A percentile compares a stretch with the other conserved stretches of the same genome.
phyloP scores from a whole-genome alignment of 1,284 basidiomycete genomes.

The Leccinum subrobustum region DNA sequence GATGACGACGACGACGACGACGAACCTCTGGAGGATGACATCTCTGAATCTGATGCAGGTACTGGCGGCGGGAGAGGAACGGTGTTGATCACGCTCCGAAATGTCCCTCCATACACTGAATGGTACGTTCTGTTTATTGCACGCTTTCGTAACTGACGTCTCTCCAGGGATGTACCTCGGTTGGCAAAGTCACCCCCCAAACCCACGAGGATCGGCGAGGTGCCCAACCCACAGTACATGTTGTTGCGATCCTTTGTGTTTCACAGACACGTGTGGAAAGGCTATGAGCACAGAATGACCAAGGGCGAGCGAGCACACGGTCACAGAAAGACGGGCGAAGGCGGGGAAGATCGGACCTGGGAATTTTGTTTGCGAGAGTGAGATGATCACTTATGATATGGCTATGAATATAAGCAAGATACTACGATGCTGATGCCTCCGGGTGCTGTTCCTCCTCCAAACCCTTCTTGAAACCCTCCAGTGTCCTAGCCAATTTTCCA shows the following conservation, averaged over 20 bases:
- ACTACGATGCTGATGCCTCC: constrained; percentile 25
- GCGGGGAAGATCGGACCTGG: constrained; percentile 79
- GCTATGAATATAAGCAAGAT: constrained; percentile 9
- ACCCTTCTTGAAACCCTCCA: constrained; percentile 75
- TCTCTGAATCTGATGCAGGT: constrained; percentile 30
- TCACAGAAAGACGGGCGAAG: constrained; percentile 62
- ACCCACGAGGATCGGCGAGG: constrained; percentile 41
- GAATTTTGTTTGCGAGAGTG: constrained; percentile 59
- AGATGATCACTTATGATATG: not conserved
- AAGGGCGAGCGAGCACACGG: constrained; percentile 75
- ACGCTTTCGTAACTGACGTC: constrained; percentile 3
- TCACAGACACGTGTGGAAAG: constrained; percentile 68
- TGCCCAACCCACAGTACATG: constrained; percentile 66
- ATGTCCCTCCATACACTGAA: constrained; percentile 84
- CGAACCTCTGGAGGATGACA: constrained; percentile 25
- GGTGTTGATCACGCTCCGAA: constrained; percentile 86
- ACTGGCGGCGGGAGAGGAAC: constrained; percentile 46
- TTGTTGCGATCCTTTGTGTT: constrained; percentile 86
- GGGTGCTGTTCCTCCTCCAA: constrained; percentile 52
- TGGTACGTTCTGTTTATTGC: constrained; percentile 56
- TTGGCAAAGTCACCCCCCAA: constrained; percentile 76
- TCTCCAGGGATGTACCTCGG: constrained; percentile 68
- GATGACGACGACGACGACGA: constrained; percentile 36
- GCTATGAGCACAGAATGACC: constrained; percentile 91
- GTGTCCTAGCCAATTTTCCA: constrained; percentile 67